Percentiles rank a stretch among this genome's conserved stretches.
phyloP scores from a whole-genome alignment of 176 grass and related monocot genomes.

The Bromus sterilis region DNA sequence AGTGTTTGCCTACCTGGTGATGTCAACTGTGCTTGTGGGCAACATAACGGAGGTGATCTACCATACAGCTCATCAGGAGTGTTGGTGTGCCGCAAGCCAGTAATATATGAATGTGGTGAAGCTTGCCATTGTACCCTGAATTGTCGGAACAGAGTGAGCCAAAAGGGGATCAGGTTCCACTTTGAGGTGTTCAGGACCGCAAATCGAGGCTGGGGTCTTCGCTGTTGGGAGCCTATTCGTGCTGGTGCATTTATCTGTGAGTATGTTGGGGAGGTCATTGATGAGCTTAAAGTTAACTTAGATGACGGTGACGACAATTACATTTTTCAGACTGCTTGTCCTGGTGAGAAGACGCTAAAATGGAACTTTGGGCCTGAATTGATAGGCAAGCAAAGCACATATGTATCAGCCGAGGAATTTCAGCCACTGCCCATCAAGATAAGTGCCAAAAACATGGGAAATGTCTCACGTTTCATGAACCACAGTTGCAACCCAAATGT shows the following conservation, averaged over 20 bases:
- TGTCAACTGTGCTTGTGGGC: constrained; percentile 37
- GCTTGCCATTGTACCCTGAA: constrained; percentile 48
- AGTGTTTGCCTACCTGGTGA: constrained; percentile 56
- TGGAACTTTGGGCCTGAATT: constrained; percentile 64
- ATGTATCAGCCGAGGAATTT: constrained; percentile 31
- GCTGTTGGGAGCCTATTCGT: constrained; percentile 71
- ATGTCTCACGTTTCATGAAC: constrained; percentile 70
- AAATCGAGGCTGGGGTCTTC: constrained; percentile 62
- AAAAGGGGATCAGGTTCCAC: constrained; percentile 52
- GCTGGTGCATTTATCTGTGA: constrained; percentile 71
- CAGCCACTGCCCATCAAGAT: constrained; percentile 43
- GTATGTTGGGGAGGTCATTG: constrained; percentile 52
- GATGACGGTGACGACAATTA: constrained; percentile 48
- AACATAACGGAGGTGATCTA: constrained; percentile 52
- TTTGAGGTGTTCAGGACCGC: constrained; percentile 70
- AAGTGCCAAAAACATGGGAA: constrained; percentile 55
- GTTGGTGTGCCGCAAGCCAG: constrained; percentile 40
- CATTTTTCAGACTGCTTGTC: constrained; percentile 49
- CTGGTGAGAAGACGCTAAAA: constrained; percentile 52
- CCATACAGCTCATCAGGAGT: constrained; percentile 60
- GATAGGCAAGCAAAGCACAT: constrained; percentile 24
- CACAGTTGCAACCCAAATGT: constrained; percentile 79
- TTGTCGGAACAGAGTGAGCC: constrained; percentile 71
- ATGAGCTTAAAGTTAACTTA: constrained; percentile 23
- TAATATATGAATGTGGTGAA: constrained; percentile 55